Evolutionary conservation across 108 stramenopile genomes (phyloP).

Genomic region (Nannochloropsis granulata): DNA sequence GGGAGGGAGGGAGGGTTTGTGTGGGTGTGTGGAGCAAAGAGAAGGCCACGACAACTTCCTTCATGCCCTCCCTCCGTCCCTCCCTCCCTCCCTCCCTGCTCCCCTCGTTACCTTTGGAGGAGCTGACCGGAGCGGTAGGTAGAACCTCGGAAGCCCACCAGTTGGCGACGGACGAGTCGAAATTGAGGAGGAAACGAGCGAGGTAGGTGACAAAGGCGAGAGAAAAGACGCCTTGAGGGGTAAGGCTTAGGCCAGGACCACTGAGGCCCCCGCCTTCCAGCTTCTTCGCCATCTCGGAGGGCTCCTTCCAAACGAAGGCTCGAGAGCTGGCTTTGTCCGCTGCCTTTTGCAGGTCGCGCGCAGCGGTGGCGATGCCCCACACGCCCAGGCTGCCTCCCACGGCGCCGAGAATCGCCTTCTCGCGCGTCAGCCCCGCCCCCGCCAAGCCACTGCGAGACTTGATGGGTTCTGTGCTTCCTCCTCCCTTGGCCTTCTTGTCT

Average conservation of each 20-base stretch:
- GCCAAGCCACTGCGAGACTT: background rate
- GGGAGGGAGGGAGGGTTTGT: background rate
- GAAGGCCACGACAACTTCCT: too few species aligned
- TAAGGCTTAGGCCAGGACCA: background rate
- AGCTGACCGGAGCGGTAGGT: background rate
- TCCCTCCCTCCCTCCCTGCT: background rate
- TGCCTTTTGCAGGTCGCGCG: background rate
- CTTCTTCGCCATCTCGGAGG: background rate
- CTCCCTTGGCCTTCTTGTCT: background rate
- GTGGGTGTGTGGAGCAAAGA: background rate
- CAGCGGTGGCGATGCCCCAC: background rate
- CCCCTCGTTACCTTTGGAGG: background rate
- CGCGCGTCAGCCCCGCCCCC: background rate
- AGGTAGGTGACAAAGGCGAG: constrained; percentile 29
- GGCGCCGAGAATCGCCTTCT: background rate
- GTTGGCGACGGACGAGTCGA: constrained; percentile 3
- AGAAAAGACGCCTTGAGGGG: background rate
- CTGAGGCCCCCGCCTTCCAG: background rate
- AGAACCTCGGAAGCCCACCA: background rate
- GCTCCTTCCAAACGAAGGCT: background rate
- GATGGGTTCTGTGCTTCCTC: background rate
- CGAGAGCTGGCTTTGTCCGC: background rate
- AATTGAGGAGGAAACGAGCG: constrained; percentile 34
- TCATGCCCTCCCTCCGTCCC: too few species aligned
- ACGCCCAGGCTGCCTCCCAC: background rate